A percentile compares a stretch with the other conserved stretches of the same genome.
These are phyloP conservation scores for Medicago truncatula DNA, from an alignment of 306 rosid genomes.

Conservation along the genomic window DNA sequence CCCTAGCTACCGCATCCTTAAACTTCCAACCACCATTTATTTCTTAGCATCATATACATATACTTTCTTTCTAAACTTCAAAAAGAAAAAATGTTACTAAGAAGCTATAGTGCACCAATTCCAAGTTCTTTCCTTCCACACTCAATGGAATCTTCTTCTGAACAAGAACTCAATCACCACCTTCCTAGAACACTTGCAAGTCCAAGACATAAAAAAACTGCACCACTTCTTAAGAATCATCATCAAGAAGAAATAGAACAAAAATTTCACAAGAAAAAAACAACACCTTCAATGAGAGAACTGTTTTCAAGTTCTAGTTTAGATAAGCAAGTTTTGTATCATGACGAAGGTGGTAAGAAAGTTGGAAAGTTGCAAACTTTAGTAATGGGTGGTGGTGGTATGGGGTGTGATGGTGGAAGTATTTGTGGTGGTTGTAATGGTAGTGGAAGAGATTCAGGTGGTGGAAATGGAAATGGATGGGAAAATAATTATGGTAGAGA, in stretches of 20 bases:
- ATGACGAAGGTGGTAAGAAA: slow-evolving; percentile 29
- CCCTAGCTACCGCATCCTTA: background rate
- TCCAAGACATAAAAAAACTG: background rate
- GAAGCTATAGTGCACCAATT: slow-evolving; percentile 67
- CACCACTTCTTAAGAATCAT: slow-evolving; percentile 13
- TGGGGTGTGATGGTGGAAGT: slow-evolving; percentile 64
- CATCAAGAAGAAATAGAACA: slow-evolving; percentile 26
- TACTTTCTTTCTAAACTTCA: too few relatives aligned
- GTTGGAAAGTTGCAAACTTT: slow-evolving; percentile 53
- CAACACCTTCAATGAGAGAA: slow-evolving; percentile 43
- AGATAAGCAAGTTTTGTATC: slow-evolving; percentile 33
- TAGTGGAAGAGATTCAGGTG: slow-evolving; percentile 37
- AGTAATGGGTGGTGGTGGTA: slow-evolving; percentile 63
- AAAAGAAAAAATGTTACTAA: slow-evolving; percentile 56
- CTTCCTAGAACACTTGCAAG: slow-evolving; percentile 48
- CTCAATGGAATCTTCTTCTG: slow-evolving; percentile 52
- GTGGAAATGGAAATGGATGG: slow-evolving; percentile 48
- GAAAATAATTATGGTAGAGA: slow-evolving; percentile 59
- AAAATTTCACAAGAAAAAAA: background rate
- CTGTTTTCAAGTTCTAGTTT: slow-evolving; percentile 62
- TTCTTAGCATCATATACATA: too few relatives aligned
- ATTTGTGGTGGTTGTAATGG: slow-evolving; percentile 33
- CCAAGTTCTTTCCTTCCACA: slow-evolving; percentile 58
- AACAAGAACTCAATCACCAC: slow-evolving; percentile 46
- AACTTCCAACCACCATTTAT: background rate